These are phyloP conservation scores for Suaeda aralocaspica DNA, from an alignment of 148 eudicot species.

Conservation along the genomic window DNA sequence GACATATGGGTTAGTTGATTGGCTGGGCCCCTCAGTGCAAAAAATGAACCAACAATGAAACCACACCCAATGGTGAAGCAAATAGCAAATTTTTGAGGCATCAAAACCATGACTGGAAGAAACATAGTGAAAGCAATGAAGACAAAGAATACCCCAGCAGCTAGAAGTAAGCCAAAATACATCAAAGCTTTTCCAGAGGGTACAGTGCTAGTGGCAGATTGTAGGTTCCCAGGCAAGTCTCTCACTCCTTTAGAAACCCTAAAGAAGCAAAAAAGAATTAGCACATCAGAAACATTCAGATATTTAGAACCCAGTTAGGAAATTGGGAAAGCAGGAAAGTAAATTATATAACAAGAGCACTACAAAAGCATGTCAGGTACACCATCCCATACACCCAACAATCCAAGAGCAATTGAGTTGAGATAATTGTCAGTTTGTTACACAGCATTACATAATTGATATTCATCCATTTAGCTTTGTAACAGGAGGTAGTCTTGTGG, in stretches of 20 bases:
- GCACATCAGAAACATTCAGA: neutral
- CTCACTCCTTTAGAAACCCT: constrained; percentile 94
- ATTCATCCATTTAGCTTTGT: neutral
- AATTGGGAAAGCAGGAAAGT: neutral
- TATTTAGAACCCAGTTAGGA: neutral
- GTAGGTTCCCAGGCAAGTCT: constrained; percentile 84
- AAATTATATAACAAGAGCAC: neutral
- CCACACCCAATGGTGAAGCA: constrained; percentile 91
- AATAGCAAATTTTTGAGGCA: constrained; percentile 95
- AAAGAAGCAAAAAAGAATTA: constrained; percentile 25
- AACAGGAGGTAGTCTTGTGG: neutral
- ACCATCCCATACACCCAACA: neutral
- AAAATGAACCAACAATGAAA: constrained; percentile 87
- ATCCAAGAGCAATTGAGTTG: neutral
- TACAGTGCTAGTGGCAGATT: constrained; percentile 79
- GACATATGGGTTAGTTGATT: constrained; percentile 89
- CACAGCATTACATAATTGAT: neutral
- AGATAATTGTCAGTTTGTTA: neutral
- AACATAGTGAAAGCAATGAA: constrained; percentile 94
- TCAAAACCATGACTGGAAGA: constrained; percentile 89
- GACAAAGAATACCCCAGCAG: constrained; percentile 85
- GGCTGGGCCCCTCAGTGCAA: constrained; percentile 85
- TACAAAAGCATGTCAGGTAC: neutral
- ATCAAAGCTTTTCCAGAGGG: constrained; percentile 93
- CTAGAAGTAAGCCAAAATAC: constrained; percentile 88